Percentiles rank a stretch among this genome's conserved stretches.
Conservation (phyloP, 805 yeast genomes). For the Blastobotrys terrestris region DNA sequence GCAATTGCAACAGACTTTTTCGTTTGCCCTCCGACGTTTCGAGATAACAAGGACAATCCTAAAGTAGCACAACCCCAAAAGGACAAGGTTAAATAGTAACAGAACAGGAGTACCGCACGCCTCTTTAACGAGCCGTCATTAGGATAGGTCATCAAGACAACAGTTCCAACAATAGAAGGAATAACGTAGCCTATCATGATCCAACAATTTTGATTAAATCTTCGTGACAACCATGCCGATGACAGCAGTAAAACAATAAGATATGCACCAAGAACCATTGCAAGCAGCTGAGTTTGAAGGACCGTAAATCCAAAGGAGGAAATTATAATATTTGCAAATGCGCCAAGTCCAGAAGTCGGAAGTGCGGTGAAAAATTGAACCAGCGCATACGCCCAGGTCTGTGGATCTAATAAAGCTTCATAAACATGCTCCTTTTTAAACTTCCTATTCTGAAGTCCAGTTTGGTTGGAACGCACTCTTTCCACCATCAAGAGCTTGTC, state of each 20-base stretch:
- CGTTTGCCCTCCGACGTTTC: conserved; percentile 32
- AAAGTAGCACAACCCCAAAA: conserved; percentile 26
- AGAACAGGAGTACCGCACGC: conserved; percentile 27
- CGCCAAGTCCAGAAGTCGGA: conserved; percentile 31
- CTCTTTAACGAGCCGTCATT: conserved; percentile 20
- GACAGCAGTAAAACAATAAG: conserved; percentile 24
- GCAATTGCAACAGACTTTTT: conserved; percentile 22
- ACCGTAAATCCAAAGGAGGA: conserved; percentile 28
- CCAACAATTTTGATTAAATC: conserved; percentile 17
- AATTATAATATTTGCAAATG: conserved; percentile 29
- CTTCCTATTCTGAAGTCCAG: conserved; percentile 38
- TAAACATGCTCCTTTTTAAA: conserved; percentile 38
- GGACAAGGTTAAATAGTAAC: conserved; percentile 28
- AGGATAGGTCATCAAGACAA: conserved; percentile 25
- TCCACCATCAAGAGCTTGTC: conserved; percentile 37
- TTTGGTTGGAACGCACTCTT: conserved; percentile 31
- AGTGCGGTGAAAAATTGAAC: conserved; percentile 26
- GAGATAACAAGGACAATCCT: conserved; percentile 22
- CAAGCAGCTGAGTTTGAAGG: conserved; percentile 29
- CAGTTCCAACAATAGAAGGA: conserved; percentile 32
- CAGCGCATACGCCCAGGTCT: conserved; percentile 29
- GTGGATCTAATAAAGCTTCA: conserved; percentile 40
- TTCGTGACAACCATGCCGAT: conserved; percentile 25
- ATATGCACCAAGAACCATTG: conserved; percentile 33
- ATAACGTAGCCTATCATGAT: conserved; percentile 26